phyloP scores from a whole-genome alignment of 2,329 filamentous ascomycete species.

The Dendrostoma leiphaemia region DNA sequence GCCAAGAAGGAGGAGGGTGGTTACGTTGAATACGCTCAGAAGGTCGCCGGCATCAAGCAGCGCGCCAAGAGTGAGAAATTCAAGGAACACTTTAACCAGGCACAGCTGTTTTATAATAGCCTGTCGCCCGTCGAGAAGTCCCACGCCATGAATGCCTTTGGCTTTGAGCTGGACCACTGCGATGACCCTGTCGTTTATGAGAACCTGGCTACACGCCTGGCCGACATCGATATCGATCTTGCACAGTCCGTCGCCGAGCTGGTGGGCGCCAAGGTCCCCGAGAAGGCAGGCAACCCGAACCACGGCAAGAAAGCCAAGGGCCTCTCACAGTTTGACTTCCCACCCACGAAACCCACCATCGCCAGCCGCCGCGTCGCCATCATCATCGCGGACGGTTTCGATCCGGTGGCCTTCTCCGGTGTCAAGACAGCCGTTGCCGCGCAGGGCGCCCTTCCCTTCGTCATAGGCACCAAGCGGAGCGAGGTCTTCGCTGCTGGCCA shows the following conservation, averaged over 20 bases:
- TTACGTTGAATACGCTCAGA: slow-evolving; percentile 66
- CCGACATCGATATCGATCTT: slow-evolving; percentile 70
- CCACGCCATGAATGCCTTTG: slow-evolving; percentile 59
- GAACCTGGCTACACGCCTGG: slow-evolving; percentile 64
- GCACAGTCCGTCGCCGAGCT: slow-evolving; percentile 67
- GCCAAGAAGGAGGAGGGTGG: slow-evolving; percentile 60
- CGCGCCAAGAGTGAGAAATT: slow-evolving; percentile 72
- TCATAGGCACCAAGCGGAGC: slow-evolving; percentile 68
- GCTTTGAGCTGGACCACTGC: slow-evolving; percentile 77
- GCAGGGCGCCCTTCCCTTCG: slow-evolving; percentile 65
- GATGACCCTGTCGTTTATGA: slow-evolving; percentile 76
- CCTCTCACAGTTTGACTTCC: slow-evolving; percentile 68
- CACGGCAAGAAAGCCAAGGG: slow-evolving; percentile 66
- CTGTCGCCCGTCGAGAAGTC: slow-evolving; percentile 63
- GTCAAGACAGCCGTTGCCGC: slow-evolving; percentile 63
- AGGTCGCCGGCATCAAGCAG: slow-evolving; percentile 67
- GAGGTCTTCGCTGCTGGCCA: slow-evolving; percentile 62
- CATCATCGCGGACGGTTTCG: slow-evolving; percentile 75
- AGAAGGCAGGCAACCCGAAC: slow-evolving; percentile 53
- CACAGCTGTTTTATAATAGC: slow-evolving; percentile 82
- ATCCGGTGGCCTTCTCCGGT: slow-evolving; percentile 61
- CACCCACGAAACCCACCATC: slow-evolving; percentile 64
- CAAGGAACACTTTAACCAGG: slow-evolving; percentile 73
- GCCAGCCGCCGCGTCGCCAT: slow-evolving; percentile 70
- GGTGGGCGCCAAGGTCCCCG: slow-evolving; percentile 63